A percentile compares a stretch with the other conserved stretches of the same genome.
Evolutionary conservation across 768 basidiomycete species (phyloP).

Genomic region (Hericium alpestre): DNA sequence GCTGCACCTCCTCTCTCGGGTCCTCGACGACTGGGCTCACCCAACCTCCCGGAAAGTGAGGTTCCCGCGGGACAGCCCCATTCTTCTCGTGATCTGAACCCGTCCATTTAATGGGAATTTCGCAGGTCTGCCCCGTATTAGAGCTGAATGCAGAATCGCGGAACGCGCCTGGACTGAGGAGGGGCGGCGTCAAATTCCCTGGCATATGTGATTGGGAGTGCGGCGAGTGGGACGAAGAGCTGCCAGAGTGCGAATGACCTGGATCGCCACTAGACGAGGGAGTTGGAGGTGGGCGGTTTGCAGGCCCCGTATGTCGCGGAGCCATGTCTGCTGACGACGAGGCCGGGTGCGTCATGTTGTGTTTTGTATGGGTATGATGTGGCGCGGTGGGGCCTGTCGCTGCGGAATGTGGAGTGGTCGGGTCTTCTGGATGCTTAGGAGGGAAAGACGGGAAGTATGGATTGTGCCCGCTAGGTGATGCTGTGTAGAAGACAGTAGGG

Average conservation of each 20-base stretch:
- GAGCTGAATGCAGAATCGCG: constrained; percentile 57
- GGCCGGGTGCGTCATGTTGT: neutral
- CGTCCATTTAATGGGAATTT: constrained; percentile 56
- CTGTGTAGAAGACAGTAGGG: constrained; percentile 1
- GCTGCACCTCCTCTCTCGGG: neutral
- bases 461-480: constrained; percentile 1
- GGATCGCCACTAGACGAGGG: neutral
- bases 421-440: neutral
- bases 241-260: neutral
- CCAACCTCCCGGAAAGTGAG: neutral
- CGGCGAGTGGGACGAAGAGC: constrained; percentile 12
- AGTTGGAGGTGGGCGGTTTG: neutral
- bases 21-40: neutral
- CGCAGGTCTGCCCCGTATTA: constrained; percentile 30
- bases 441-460: constrained; percentile 1
- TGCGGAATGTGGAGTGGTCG: neutral
- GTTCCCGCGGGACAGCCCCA: neutral
- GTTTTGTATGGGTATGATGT: neutral
- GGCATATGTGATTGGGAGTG: constrained; percentile 12
- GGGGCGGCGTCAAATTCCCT: constrained; percentile 26
- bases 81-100: constrained; percentile 28
- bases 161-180: constrained; percentile 51
- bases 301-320: too few relatives aligned
- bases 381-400: neutral
- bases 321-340: neutral